These are phyloP conservation scores for Zygnema cylindricum DNA, from an alignment of 139 green algal species.

Conservation along the genomic window DNA sequence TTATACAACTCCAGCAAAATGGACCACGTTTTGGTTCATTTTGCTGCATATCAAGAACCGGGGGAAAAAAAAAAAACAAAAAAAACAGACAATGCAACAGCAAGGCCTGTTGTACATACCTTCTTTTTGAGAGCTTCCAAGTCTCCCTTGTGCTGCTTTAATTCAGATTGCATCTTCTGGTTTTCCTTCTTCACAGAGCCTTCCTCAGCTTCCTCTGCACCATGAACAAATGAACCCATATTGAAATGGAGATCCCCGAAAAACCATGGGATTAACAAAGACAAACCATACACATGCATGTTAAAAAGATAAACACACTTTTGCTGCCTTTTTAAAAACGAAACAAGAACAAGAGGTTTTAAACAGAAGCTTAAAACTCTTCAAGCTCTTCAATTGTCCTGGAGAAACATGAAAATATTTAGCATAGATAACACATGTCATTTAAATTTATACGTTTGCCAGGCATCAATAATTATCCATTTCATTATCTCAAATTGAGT, in stretches of 20 bases:
- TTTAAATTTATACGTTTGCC: too few species aligned
- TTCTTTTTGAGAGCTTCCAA: slow-evolving; percentile 79
- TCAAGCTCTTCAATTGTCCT: too few species aligned
- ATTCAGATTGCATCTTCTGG: slow-evolving; percentile 39
- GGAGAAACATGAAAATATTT: too few species aligned
- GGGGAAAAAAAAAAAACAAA: too few species aligned
- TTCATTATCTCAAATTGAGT: too few species aligned
- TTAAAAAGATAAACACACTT: not conserved
- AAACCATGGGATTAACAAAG: not conserved
- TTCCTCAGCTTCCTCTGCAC: slow-evolving; percentile 55
- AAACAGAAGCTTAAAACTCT: too few species aligned
- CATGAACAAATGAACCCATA: slow-evolving; percentile 14
- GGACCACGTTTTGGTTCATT: too few species aligned
- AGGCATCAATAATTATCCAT: too few species aligned
- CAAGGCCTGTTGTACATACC: not conserved
- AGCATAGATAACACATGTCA: too few species aligned
- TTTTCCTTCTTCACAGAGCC: slow-evolving; percentile 42
- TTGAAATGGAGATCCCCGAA: not conserved
- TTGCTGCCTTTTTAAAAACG: not conserved
- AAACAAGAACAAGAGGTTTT: not conserved
- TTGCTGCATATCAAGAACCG: too few species aligned
- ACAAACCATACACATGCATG: not conserved
- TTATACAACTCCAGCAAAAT: too few species aligned
- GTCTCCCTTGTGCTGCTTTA: slow-evolving; percentile 72
- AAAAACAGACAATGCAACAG: not conserved